Base-by-base conservation (phyloP, 495 filamentous ascomycete species). In the Delitschia confertaspora region DNA sequence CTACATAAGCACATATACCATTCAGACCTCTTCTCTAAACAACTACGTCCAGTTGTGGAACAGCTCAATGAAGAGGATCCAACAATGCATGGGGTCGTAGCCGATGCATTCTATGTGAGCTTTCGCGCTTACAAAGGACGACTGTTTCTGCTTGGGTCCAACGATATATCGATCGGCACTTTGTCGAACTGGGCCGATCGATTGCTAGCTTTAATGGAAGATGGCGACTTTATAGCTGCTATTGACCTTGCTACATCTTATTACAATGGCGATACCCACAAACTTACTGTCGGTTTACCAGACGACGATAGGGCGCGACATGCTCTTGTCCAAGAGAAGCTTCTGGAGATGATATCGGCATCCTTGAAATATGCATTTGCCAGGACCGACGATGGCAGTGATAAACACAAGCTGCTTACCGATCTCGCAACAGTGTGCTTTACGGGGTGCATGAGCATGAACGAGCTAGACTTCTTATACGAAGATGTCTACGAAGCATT, bases 171-270 rank as follows among this genome's bases (percentile, higher is more conserved):
- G 2, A 79, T 96, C 34, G 91, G 91, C 16, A 82, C 79, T 23
- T 65, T 98, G 33, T 95, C 93, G 9, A 96, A 96, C 55, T 98
- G 91, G 91, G 91, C 91, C n/a, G 91, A 98, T 65, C 73, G 91
- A 47, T 68, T 98, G n/a, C 76, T 94, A 40, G 88, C 89, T 1
- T 68, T 95, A 44, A 93, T 98, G 86, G 88, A 96, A 58, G 80
- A 85, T 32, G 91, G 91, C 20, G 85, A 93, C 57, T 93, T 88
- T 52, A 85, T 98, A 51, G 79, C 79, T 5, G 89, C 93, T 5
- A 95, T 98, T 38, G 71, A 75, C 46, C 71, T 95, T 53, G 91
- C 91, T 3, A 95, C 88, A 0, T 79, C 82, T 0, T 98, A 94
- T 62, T 95, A 94, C 61, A 79, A 76, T 9, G 93, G 91, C 16